Evolutionary conservation across 2,329 filamentous ascomycete species (phyloP).

Genomic region (Amylocarpus encephaloides): DNA sequence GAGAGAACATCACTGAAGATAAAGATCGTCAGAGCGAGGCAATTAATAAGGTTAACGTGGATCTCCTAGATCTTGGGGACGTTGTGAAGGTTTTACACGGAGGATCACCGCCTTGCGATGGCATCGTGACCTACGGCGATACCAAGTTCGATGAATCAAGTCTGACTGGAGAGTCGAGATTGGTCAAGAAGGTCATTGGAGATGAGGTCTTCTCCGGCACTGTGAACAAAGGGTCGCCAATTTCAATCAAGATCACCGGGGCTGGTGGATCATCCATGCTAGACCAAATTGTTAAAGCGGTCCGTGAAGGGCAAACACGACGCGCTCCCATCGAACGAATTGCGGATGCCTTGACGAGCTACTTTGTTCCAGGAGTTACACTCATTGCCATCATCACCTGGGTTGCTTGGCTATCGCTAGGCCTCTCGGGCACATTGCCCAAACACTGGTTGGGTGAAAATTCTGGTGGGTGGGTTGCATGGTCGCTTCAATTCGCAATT

Average conservation of each 20-base stretch:
- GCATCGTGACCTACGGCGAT: slow-evolving; percentile 55
- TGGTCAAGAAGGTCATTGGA: slow-evolving; percentile 55
- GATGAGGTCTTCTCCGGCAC: slow-evolving; percentile 68
- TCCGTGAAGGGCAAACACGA: slow-evolving; percentile 70
- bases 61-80: slow-evolving; percentile 65
- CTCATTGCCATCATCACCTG: slow-evolving; percentile 65
- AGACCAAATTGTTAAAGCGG: slow-evolving; percentile 70
- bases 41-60: slow-evolving; percentile 35
- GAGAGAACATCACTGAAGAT: slow-evolving; percentile 2
- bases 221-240: slow-evolving; percentile 60
- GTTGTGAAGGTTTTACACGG: slow-evolving; percentile 71
- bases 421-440: slow-evolving; percentile 51
- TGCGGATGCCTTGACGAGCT: slow-evolving; percentile 65
- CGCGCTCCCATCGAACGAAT: slow-evolving; percentile 70
- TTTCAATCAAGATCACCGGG: slow-evolving; percentile 58
- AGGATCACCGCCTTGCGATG: slow-evolving; percentile 79
- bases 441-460: slow-evolving; percentile 46
- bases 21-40: slow-evolving; percentile 6
- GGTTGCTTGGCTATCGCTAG: slow-evolving; percentile 63
- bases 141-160: slow-evolving; percentile 83
- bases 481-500: slow-evolving; percentile 71
- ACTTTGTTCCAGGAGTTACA: slow-evolving; percentile 70
- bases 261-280: slow-evolving; percentile 67
- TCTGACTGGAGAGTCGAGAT: slow-evolving; percentile 71
- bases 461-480: slow-evolving; percentile 61